Base-by-base conservation (phyloP, 1,284 basidiomycete genomes). In the Boletus mariae region DNA sequence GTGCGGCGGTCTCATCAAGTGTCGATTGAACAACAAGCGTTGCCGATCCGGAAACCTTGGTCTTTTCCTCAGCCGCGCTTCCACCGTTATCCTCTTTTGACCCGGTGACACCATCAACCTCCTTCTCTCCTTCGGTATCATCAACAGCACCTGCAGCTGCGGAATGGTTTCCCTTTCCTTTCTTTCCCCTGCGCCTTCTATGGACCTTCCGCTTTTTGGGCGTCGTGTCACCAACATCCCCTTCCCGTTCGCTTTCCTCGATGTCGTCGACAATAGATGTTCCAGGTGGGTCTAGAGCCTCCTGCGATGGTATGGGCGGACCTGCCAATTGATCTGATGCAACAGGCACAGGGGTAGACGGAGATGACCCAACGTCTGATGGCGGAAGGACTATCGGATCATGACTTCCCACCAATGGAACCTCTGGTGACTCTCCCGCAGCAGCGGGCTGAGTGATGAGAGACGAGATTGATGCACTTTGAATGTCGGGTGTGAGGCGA, bases 201-300 rank as follows among this genome's bases (percentile, higher is more conserved):
- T 50, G 62, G 25, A 56, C 53, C 55, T 73, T 77, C 43, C 70
- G 74, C 59, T 77, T 82, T 17, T 73, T 78, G 0, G 78, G 75
- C 0, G 75, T 72, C 9, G 73, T 73, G 9, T 73, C 73, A 17
- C 61, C 67, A n/a, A 4, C 38, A 31, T 78, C 83, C 4, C 55
- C 82, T 53, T 86, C 85, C 50, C 75, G 79, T 47, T 83, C 85
- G 49, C 78, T 83, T 4, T 84, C 84, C 9, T 84, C 84, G 0
- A 61, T 75, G 6, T 73, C 75, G 38, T 71, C 71, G 12, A 46
- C 47, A 10, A 43, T 15, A 25, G 38, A 38, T 20, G 32, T 7
- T 6, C 31, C 43, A 28, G 53, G 46, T 12, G 47, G 35, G 17
- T 68, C 66, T 25, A n/a, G 23, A 3, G 35, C 45, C 20, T 40